These are phyloP conservation scores for Filobasidium floriforme DNA, from an alignment of 768 basidiomycete species.

Conservation along the genomic window DNA sequence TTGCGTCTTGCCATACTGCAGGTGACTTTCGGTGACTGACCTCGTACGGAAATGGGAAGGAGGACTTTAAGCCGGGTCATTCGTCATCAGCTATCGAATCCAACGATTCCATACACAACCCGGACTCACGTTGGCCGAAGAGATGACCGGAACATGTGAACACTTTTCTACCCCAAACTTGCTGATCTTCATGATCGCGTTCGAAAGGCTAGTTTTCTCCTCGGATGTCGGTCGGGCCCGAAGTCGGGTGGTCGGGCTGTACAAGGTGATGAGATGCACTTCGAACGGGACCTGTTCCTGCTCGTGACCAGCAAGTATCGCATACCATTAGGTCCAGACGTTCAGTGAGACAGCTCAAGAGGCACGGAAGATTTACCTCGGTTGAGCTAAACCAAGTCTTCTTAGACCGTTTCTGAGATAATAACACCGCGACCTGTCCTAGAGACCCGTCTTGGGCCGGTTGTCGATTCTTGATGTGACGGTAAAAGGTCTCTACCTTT, in stretches of 20 bases:
- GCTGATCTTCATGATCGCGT: neutral
- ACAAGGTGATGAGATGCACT: conserved; percentile 6
- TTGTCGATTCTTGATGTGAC: neutral
- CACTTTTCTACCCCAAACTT: conserved; percentile 9
- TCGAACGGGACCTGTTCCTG: conserved; percentile 15
- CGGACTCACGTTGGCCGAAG: conserved; percentile 7
- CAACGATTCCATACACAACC: neutral
- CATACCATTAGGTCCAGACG: too few relatives aligned
- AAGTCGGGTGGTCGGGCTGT: neutral
- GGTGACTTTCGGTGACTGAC: neutral
- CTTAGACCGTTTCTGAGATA: conserved; percentile 8
- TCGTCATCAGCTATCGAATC: neutral
- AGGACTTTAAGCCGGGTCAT: neutral
- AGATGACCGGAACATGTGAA: conserved; percentile 7
- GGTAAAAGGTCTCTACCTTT: conserved; percentile 15
- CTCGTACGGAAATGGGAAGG: conserved; percentile 13
- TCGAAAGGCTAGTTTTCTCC: neutral
- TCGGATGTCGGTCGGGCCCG: neutral
- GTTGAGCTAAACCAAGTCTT: conserved; percentile 16
- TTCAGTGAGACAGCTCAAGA: too few relatives aligned
- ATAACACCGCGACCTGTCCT: conserved; percentile 11
- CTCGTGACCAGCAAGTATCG: too few relatives aligned
- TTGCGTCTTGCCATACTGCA: neutral
- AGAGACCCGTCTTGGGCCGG: neutral
- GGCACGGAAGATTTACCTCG: neutral